A percentile compares a stretch with the other conserved stretches of the same genome.
Conservation (phyloP, 352 stramenopile species). For the Phytopythium montanum region DNA sequence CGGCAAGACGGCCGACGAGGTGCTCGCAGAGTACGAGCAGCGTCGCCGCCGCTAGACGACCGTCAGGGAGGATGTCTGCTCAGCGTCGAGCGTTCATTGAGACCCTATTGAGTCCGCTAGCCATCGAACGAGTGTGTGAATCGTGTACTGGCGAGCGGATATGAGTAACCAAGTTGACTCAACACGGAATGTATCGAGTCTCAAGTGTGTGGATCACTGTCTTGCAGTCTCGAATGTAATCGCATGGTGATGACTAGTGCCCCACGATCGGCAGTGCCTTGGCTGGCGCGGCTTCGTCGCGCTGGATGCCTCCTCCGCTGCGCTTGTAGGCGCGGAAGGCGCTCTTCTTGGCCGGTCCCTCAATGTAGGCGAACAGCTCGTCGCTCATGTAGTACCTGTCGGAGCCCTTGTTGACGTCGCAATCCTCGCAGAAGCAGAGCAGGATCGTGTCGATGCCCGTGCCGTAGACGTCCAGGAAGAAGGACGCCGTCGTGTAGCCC, state of each 20-base stretch:
- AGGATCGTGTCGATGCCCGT: constrained; percentile 85
- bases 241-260: neutral
- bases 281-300: constrained; percentile 12
- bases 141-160: neutral
- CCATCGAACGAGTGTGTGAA: neutral
- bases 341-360: constrained; percentile 74
- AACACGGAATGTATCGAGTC: neutral
- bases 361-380: constrained; percentile 76
- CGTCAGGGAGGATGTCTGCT: too few relatives aligned
- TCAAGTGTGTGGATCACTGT: neutral
- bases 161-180: neutral
- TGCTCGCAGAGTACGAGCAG: too few relatives aligned
- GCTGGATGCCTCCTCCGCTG: constrained; percentile 13
- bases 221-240: neutral
- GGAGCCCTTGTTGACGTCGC: constrained; percentile 73
- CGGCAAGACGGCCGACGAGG: too few relatives aligned
- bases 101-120: neutral
- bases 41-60: too few relatives aligned
- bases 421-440: constrained; percentile 86
- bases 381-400: constrained; percentile 84
- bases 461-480: constrained; percentile 83
- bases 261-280: constrained; percentile 30
- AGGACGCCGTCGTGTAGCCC: constrained; percentile 63
- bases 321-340: constrained; percentile 59
- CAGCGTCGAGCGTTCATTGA: neutral